phyloP scores from a whole-genome alignment of 345 rosid genomes.

The Carallia brachiata region DNA sequence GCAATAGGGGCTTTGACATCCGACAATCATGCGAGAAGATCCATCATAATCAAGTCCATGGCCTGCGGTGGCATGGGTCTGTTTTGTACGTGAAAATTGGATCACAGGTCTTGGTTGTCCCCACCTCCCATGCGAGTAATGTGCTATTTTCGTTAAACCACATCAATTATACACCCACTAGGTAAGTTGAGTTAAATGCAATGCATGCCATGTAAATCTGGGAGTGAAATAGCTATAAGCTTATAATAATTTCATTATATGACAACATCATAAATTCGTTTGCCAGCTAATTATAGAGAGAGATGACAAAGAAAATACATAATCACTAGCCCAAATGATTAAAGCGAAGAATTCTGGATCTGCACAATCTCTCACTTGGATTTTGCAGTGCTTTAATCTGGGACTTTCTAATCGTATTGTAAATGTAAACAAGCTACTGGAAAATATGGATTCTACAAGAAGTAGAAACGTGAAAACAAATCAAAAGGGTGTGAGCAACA shows the following conservation, averaged over 20 bases:
- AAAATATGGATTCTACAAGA: slow-evolving; percentile 6
- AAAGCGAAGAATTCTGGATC: background rate
- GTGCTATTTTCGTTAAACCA: background rate
- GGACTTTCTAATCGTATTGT: background rate
- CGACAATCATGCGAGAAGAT: background rate
- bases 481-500: slow-evolving; percentile 26
- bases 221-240: too few relatives aligned
- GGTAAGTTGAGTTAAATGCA: background rate
- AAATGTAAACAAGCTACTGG: slow-evolving; percentile 2
- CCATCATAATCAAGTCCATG: slow-evolving; percentile 2
- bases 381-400: background rate
- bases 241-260: too few relatives aligned
- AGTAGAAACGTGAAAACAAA: slow-evolving; percentile 10
- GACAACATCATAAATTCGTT: too few relatives aligned
- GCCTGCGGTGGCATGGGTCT: background rate
- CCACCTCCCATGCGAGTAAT: slow-evolving; percentile 18
- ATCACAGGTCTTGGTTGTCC: slow-evolving; percentile 20
- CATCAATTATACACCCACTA: background rate
- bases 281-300: background rate
- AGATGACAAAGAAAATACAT: background rate
- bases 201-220: too few relatives aligned
- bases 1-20: too few relatives aligned
- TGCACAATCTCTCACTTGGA: background rate
- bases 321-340: slow-evolving; percentile 1
- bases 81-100: slow-evolving; percentile 11